These are phyloP conservation scores for Metschnikowia santaceciliae DNA, from an alignment of 805 yeast genomes.

Conservation along the genomic window DNA sequence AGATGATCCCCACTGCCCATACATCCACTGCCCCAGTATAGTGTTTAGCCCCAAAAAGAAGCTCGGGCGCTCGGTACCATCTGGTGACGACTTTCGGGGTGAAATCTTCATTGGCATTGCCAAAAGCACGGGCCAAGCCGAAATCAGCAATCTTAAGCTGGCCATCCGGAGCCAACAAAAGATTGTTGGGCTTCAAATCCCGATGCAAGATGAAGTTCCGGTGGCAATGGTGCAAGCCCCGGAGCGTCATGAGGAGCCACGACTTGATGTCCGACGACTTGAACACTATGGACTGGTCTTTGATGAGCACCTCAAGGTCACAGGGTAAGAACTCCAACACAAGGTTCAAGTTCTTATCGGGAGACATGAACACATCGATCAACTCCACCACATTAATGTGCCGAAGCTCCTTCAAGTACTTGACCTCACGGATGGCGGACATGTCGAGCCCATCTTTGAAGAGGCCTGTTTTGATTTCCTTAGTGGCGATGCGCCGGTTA, in stretches of 20 bases:
- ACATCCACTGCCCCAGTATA: constrained; percentile 43
- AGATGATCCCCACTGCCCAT: constrained; percentile 56
- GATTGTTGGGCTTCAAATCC: constrained; percentile 89
- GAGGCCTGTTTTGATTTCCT: constrained; percentile 90
- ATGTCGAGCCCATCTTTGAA: constrained; percentile 96
- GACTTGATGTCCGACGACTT: constrained; percentile 84
- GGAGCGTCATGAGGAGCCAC: constrained; percentile 89
- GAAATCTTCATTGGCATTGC: constrained; percentile 65
- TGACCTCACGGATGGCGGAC: constrained; percentile 94
- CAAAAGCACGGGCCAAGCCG: constrained; percentile 86
- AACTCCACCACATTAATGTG: constrained; percentile 80
- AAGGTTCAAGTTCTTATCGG: constrained; percentile 62
- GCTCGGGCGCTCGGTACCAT: constrained; percentile 88
- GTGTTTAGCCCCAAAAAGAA: constrained; percentile 42
- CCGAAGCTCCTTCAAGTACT: constrained; percentile 75
- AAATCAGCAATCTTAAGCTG: constrained; percentile 94
- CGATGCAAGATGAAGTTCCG: constrained; percentile 86
- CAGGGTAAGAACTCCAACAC: constrained; percentile 93
- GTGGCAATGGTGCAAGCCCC: constrained; percentile 96
- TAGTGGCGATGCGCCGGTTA: constrained; percentile 73
- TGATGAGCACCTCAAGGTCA: constrained; percentile 85
- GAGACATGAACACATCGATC: constrained; percentile 73
- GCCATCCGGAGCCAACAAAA: constrained; percentile 83
- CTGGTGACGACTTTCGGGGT: constrained; percentile 95
- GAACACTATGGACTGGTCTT: constrained; percentile 72